Evolutionary conservation across 2,329 filamentous ascomycete genomes (phyloP), one percentile per base, ranked within the genome.

Genomic region (Cladosporium colombiae): DNA sequence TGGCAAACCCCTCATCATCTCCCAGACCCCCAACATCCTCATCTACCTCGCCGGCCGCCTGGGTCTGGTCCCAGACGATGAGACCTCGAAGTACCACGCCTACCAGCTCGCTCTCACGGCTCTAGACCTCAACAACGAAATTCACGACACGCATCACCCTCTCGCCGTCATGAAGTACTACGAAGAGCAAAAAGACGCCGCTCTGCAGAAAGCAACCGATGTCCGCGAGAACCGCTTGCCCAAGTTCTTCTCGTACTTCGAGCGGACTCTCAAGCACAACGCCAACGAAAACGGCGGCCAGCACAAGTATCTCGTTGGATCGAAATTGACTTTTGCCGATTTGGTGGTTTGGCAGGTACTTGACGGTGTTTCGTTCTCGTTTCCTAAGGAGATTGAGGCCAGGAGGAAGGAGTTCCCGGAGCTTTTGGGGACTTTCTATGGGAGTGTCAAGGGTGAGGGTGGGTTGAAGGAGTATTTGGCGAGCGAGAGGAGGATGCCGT

Each of bases 81-180:
- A 81, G 60, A 71, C 74, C 2, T 85, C 80, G 4, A 76, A 85
- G 55, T 88, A 85, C 68, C 82, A 84, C 64, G 80, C 92, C 68
- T 87, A 91, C 66, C 82, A 81, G 57, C 82, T 93, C 31, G 82
- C 84, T 0, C 77, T 93, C 66, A 93, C 91, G 3, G 88, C 89
- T 1, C 78, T 93, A 21, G 91, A 94, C 71, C 77, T 93, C 56
- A 86, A 85, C 72, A 88, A 89, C 70, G 91, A 93, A 78, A 76
- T 86, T 0, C 91, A 93, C 74, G 89, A 93, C 71, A 88, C 86
- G 29, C 91, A 94, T 75, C 91, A 94, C 73, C 91, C 91, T 25
- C 66, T 92, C 61, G 82, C 85, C 1, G 73, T 79, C 0, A 74
- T 76, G 1, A 74, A 84, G 5, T 90, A 88, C 75, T 94, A 93